Percentiles rank a stretch among this genome's conserved stretches.
Conservation (phyloP, 371 early-diverging fungal genomes). For the Dichotomocladium elegans region DNA sequence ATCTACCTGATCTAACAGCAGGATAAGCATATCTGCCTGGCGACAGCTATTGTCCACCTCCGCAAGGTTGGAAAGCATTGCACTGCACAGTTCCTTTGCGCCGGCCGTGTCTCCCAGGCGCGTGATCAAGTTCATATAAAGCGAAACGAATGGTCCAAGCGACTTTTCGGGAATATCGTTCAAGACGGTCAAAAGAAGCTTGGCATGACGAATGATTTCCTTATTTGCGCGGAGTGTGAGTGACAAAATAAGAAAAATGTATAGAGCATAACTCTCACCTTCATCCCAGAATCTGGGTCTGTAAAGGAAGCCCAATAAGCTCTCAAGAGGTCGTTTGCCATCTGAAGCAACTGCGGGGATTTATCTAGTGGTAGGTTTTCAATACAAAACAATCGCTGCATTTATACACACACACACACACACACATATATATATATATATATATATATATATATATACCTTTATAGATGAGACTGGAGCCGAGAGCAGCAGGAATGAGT, state of each 20-base stretch:
- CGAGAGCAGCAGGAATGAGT: slow-evolving; percentile 18
- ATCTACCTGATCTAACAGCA: slow-evolving; percentile 9
- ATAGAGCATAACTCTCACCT: too few relatives aligned
- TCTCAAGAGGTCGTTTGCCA: slow-evolving; percentile 6
- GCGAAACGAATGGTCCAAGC: slow-evolving; percentile 6
- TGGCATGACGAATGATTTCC: slow-evolving; percentile 9
- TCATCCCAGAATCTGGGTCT: too few relatives aligned
- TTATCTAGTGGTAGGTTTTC: slow-evolving; percentile 2
- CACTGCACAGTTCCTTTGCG: slow-evolving; percentile 15
- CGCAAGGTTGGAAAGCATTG: slow-evolving; percentile 7
- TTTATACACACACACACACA: too few relatives aligned
- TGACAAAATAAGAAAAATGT: too few relatives aligned
- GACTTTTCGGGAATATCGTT: slow-evolving; percentile 9
- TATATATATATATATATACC: slow-evolving; percentile 9
- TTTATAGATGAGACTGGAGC: slow-evolving; percentile 31
- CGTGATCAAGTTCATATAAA: slow-evolving; percentile 11
- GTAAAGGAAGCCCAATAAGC: slow-evolving; percentile 1
- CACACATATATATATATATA: too few relatives aligned
- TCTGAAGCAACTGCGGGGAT: slow-evolving; percentile 1
- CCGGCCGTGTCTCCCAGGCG: slow-evolving; percentile 1
- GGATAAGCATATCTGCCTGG: slow-evolving; percentile 2
- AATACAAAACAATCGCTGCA: too few relatives aligned
- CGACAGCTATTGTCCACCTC: neutral
- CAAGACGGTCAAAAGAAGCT: slow-evolving; percentile 14
- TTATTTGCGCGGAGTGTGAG: too few relatives aligned